Evolutionary conservation across 2,329 filamentous ascomycete species (phyloP).

Genomic region (Calonectria crousiana): DNA sequence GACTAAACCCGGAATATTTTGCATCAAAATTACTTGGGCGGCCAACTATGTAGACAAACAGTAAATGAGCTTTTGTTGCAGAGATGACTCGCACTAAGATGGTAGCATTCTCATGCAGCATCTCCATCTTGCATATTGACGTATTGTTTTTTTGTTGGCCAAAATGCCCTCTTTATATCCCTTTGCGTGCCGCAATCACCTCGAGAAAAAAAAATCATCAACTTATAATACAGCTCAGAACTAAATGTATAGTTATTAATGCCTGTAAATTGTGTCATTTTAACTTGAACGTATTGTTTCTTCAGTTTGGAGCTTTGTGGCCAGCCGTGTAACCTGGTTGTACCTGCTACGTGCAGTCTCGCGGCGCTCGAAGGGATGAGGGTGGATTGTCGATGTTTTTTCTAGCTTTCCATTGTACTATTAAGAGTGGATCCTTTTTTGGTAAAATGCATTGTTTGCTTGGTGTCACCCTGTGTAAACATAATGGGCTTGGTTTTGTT

Average conservation of each 20-base stretch:
- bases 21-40: background rate
- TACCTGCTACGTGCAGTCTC: no score
- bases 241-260: no score
- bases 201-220: no score
- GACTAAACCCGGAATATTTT: background rate
- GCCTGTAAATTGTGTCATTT: no score
- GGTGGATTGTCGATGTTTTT: background rate
- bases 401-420: background rate
- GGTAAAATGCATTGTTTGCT: background rate
- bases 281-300: no score
- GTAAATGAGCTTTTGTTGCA: background rate
- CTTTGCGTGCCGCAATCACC: no score
- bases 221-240: no score
- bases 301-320: no score
- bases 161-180: no score
- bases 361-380: no score
- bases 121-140: background rate
- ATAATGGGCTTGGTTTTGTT: background rate
- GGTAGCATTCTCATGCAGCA: background rate
- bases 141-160: no score
- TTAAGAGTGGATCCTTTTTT: background rate
- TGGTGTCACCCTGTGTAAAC: background rate
- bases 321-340: no score
- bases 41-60: background rate
- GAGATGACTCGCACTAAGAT: background rate